Base-by-base conservation (phyloP, 768 basidiomycete genomes). In the Tylopilus cervinicoccineus region DNA sequence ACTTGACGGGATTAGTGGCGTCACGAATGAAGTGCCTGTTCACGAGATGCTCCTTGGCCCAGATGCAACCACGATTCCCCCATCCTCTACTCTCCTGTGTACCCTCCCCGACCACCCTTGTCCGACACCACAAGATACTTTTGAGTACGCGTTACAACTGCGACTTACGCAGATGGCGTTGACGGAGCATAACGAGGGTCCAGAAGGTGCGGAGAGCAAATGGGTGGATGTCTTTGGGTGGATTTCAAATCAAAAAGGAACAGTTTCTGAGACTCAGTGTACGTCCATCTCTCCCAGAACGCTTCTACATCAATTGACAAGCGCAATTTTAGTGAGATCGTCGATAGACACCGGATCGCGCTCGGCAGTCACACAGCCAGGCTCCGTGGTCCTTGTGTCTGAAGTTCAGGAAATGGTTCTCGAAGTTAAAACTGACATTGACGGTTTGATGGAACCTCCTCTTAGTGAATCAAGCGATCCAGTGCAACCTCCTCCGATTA, bases 191-290 rank as follows among this genome's bases (percentile, higher is more conserved):
- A 77, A 88, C 16, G 86, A 93, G 31, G 95, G 96, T 0, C 77
- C 92, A 0, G 91, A 94, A 57, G 80, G 82, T 33, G 93, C 93
- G 0, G 84, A 87, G 52, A 69, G 72, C 16, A 83, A 81, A 48
- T 93, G 92, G 80, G 72, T 92, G 14, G 90, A 92, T 23, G 76
- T 92, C 8, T 95, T 94, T 64, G 71, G 78, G 5, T 96, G 88
- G 87, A 84, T 93, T 60, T 84, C 92, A 0, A 84, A 83, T 48
- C 72, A 74, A 56, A 75, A 71, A 22, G 74, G 72, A 31, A 57
- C 57, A 0, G 47, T 45, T 24, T 55, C 62, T 10, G 65, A 67
- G 28, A 53, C 51, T 22, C 65, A 60, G 14, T 24, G 65, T 68
- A 46, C 40, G 67, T 49, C 39, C 11, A 34, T 28, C 22, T 34